These are phyloP conservation scores for Nannizziopsis barbatae DNA, from an alignment of 2,329 filamentous ascomycete species.

Conservation along the genomic window DNA sequence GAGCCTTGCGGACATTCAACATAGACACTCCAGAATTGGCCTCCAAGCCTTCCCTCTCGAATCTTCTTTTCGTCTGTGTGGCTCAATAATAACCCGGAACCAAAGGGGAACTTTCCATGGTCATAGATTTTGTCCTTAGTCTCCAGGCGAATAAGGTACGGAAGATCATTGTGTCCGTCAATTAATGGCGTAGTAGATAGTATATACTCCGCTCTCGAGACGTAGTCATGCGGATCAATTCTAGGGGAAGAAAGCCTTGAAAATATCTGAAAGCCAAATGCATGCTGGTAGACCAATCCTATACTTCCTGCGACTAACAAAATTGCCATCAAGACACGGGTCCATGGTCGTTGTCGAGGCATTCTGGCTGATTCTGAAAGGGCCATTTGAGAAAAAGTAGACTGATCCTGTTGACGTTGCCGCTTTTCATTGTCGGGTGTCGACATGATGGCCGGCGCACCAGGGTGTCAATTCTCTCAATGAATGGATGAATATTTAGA, in stretches of 20 bases:
- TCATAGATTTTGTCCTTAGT: constrained; percentile 22
- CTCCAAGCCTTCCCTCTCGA: constrained; percentile 22
- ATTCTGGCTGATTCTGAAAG: not conserved
- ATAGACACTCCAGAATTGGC: constrained; percentile 27
- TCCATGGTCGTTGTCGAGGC: not conserved
- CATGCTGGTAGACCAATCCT: not conserved
- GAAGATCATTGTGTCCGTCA: constrained; percentile 27
- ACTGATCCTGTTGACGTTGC: no score
- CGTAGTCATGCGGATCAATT: constrained; percentile 9
- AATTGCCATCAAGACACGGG: not conserved
- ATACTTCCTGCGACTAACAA: not conserved
- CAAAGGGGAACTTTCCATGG: constrained; percentile 15
- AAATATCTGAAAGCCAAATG: not conserved
- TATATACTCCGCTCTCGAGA: constrained; percentile 10
- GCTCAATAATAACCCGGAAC: constrained; percentile 15
- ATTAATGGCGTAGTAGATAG: constrained; percentile 21
- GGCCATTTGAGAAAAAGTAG: not conserved
- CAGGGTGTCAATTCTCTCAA: no score
- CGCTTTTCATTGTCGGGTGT: no score
- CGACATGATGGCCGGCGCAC: no score
- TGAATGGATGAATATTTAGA: no score
- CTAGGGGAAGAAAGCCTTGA: not conserved
- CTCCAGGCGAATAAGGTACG: constrained; percentile 20
- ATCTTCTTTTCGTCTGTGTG: constrained; percentile 24
- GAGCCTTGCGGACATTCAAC: constrained; percentile 19